Percentiles rank a stretch among this genome's conserved stretches.
phyloP scores from a whole-genome alignment of 352 stramenopile genomes.

The Lagenidium giganteum region DNA sequence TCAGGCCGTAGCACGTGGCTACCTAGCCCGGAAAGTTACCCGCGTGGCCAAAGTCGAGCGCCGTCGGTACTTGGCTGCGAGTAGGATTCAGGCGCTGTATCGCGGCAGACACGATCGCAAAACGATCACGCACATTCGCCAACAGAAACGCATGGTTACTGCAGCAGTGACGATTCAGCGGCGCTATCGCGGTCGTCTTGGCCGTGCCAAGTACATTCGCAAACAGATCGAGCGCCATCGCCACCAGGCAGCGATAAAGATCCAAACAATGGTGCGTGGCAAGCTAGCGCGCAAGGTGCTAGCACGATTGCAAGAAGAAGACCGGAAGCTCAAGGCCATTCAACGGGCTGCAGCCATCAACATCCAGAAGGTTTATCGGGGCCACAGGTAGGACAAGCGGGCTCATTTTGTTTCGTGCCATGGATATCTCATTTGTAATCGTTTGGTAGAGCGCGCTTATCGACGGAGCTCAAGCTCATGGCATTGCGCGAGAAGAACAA shows the following conservation, averaged over 20 bases:
- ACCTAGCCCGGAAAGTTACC: slow-evolving; percentile 22
- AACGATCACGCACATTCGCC: slow-evolving; percentile 18
- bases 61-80: slow-evolving; percentile 32
- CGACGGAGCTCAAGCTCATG: slow-evolving; percentile 63
- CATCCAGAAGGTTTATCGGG: slow-evolving; percentile 72
- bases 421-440: slow-evolving; percentile 1
- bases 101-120: slow-evolving; percentile 41
- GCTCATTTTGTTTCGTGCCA: no score
- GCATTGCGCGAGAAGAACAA: slow-evolving; percentile 55
- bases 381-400: slow-evolving; percentile 61
- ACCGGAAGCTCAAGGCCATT: slow-evolving; percentile 17
- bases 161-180: slow-evolving; percentile 62
- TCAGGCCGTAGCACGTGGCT: slow-evolving; percentile 38
- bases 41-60: slow-evolving; percentile 18
- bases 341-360: slow-evolving; percentile 38
- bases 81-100: slow-evolving; percentile 51
- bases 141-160: slow-evolving; percentile 21
- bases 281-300: slow-evolving; percentile 30
- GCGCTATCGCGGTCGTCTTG: slow-evolving; percentile 61
- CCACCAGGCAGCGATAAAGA: slow-evolving; percentile 33
- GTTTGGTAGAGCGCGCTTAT: slow-evolving; percentile 34
- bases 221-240: slow-evolving; percentile 50
- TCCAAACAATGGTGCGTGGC: slow-evolving; percentile 45
- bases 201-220: slow-evolving; percentile 54
- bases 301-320: slow-evolving; percentile 23